Evolutionary conservation across 2,329 filamentous ascomycete genomes (phyloP).

Genomic region (Beauveria scarabaeidicola): DNA sequence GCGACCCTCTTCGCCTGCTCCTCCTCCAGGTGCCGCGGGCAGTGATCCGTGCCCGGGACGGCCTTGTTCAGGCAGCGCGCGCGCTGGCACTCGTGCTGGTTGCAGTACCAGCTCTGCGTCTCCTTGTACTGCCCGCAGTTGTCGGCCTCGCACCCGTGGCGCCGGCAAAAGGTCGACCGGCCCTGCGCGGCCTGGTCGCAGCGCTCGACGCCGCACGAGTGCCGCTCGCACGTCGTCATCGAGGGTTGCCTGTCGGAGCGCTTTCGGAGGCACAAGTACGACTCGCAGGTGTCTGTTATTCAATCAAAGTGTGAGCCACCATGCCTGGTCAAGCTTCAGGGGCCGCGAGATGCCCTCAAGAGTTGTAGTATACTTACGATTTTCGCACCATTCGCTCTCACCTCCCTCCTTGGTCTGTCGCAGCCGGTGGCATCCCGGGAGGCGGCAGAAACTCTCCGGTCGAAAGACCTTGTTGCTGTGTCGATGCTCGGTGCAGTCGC

Average conservation of each 20-base stretch:
- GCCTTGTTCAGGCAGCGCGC: background rate
- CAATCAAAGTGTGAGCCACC: background rate
- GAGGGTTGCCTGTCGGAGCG: background rate
- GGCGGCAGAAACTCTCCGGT: background rate
- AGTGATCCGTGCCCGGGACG: background rate
- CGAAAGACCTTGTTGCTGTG: conserved; percentile 2
- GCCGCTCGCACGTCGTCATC: conserved; percentile 4
- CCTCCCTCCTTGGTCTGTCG: background rate
- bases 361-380: background rate
- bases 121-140: conserved; percentile 7
- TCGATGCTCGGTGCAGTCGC: conserved; percentile 1
- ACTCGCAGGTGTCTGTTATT: background rate
- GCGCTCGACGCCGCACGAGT: conserved; percentile 2
- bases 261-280: background rate
- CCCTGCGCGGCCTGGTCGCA: background rate
- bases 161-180: background rate
- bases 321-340: background rate
- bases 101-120: background rate
- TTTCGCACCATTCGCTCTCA: conserved; percentile 7
- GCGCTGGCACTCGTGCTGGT: conserved; percentile 7
- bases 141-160: conserved; percentile 6
- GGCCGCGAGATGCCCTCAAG: no score
- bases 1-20: background rate
- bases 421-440: background rate
- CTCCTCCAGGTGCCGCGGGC: conserved; percentile 2